Percentiles rank a stretch among this genome's conserved stretches.
Evolutionary conservation across 2,329 filamentous ascomycete species (phyloP).

Genomic region (Botrytis cinerea): DNA sequence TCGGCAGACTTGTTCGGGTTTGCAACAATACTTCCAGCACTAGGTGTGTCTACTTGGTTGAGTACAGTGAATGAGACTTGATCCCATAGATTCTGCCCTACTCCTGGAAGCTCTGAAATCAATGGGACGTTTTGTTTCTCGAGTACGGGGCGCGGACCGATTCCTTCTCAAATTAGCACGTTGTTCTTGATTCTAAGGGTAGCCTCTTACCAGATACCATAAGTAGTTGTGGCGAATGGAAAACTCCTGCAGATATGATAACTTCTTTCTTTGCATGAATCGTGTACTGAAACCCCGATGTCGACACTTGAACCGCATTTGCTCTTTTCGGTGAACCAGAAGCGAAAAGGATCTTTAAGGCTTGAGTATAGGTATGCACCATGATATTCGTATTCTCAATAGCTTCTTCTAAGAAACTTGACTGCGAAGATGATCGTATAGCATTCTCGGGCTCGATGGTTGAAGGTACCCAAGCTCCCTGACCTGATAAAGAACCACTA

Average conservation of each 20-base stretch:
- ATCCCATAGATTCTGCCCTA: conserved; percentile 50
- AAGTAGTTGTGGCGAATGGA: conserved; percentile 10
- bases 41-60: conserved; percentile 23
- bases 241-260: conserved; percentile 21
- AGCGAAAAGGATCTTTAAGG: conserved; percentile 22
- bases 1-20: background rate
- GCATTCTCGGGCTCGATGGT: conserved; percentile 28
- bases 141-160: background rate
- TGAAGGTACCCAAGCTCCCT: conserved; percentile 23
- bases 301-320: conserved; percentile 8
- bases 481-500: conserved; percentile 30
- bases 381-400: conserved; percentile 14
- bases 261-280: conserved; percentile 31
- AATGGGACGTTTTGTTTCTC: conserved; percentile 44
- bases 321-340: background rate
- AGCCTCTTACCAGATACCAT: conserved; percentile 14
- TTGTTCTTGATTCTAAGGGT: background rate
- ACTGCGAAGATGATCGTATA: conserved; percentile 28
- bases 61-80: conserved; percentile 24
- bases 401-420: conserved; percentile 12
- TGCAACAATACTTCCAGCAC: conserved; percentile 11
- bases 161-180: background rate
- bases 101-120: conserved; percentile 50
- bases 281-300: conserved; percentile 22
- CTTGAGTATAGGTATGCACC: conserved; percentile 11